Evolutionary conservation across 345 rosid genomes (phyloP), one percentile per base, ranked within the genome.

Genomic region (Gossypium ekmanianum): DNA sequence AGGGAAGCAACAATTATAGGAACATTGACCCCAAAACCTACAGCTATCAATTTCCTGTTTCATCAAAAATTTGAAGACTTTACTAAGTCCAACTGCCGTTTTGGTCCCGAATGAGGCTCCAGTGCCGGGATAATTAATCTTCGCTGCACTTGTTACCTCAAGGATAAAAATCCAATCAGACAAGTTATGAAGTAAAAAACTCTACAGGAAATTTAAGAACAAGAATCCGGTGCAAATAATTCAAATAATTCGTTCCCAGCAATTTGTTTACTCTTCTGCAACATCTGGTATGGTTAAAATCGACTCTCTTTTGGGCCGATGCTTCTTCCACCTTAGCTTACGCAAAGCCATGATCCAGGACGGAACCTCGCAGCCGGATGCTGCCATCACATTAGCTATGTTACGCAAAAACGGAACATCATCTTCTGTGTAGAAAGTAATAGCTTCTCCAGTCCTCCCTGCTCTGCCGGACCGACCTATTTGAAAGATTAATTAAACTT

Each of bases 351-450:
- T 68, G 76, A 94, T 85, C 98, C 97, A 93, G 7, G 92, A 82
- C 2, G 99, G 99, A 67, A 95, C 95, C 85, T 89, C 97, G 27
- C 98, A 90, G 57, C 98, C 99, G 6, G 99, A 95, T 12, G 91
- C 85, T 59, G 83, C 73, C 96, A 93, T 91, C 9, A 86, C 86
- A 74, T 93, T 93, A 50, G 97, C 99, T 81, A 95, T 88, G 83
- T 89, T 95, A 9, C 96, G 88, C 74, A 93, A 72, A 79, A 68
- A 86, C 24, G 92, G 91, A 72, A 91, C 84, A 79, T 95, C 97
- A 50, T 87, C 89, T 84, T 93, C 97, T 0, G 94, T 89, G 79
- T 93, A 90, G 54, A 89, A 85, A 7, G 98, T 93, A 68, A 95
- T 79, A 7, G 94, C 97, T 87, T 93, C 97, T 75, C 99, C 98